A percentile compares a stretch with the other conserved stretches of the same genome.
Conservation (phyloP, 1,139 yeast genomes). For the Debaryomyces psychrophilus region DNA sequence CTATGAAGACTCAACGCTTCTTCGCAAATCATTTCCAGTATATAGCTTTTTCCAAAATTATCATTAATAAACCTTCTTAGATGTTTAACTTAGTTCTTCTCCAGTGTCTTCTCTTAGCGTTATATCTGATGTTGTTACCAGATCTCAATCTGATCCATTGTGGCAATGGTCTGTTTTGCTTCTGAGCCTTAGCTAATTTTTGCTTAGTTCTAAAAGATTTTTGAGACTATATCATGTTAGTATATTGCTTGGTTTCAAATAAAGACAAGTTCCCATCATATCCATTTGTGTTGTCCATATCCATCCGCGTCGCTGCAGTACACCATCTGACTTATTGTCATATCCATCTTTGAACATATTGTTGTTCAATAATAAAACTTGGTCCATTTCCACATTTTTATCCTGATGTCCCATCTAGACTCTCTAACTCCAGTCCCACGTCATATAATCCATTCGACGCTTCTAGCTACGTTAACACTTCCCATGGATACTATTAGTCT, state of each 20-base stretch:
- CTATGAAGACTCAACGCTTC: not conserved
- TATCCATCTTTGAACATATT: not conserved
- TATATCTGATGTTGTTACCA: conserved; percentile 96
- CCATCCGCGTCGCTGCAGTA: not conserved
- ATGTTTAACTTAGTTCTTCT: conserved; percentile 99
- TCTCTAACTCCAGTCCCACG: not conserved
- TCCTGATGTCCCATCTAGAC: not conserved
- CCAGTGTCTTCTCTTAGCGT: conserved; percentile 99
- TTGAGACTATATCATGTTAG: conserved; percentile 66
- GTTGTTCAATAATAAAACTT: not conserved
- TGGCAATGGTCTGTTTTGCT: conserved; percentile 99
- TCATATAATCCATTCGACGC: not conserved
- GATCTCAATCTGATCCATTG: conserved; percentile 99
- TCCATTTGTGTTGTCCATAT: not conserved
- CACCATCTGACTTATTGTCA: too few relatives aligned
- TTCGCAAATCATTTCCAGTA: conserved; percentile 2
- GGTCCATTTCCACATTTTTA: not conserved
- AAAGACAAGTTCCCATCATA: not conserved
- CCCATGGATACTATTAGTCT: conserved; percentile 1
- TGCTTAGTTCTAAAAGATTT: conserved; percentile 98
- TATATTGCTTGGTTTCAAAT: conserved; percentile 13
- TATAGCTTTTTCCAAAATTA: conserved; percentile 6
- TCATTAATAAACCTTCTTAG: conserved; percentile 49
- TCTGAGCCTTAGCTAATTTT: conserved; percentile 98
- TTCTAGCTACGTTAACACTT: not conserved